Conservation (phyloP, 257 asterid genomes). For the Capsicum chinense region DNA sequence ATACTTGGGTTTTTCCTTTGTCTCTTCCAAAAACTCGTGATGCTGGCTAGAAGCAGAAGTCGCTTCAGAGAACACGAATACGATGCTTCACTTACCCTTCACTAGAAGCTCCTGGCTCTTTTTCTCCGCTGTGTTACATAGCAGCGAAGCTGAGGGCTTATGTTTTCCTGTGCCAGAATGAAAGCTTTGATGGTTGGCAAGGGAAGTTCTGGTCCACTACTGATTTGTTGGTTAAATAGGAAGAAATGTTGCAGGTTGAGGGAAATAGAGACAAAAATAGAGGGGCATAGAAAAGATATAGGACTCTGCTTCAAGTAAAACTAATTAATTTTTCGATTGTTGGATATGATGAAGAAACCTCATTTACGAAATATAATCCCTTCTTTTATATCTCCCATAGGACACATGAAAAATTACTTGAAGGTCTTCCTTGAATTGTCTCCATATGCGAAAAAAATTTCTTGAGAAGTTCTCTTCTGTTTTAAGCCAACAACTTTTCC, state of each 20-base stretch:
- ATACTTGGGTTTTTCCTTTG: neutral
- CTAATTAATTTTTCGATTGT: neutral
- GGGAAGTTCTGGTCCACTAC: neutral
- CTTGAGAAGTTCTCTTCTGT: neutral
- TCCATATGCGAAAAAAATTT: neutral
- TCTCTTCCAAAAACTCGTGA: neutral
- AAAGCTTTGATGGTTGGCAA: neutral
- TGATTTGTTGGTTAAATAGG: neutral
- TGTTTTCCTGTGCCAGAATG: neutral
- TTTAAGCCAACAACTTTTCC: neutral
- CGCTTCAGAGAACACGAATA: neutral
- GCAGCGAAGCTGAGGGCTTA: neutral
- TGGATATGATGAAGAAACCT: neutral
- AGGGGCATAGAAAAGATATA: slow-evolving; percentile 3
- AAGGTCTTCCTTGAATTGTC: too few relatives aligned
- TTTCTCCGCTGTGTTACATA: neutral
- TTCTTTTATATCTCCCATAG: neutral
- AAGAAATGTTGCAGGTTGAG: neutral
- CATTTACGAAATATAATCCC: neutral
- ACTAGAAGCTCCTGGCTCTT: neutral
- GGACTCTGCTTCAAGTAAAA: neutral
- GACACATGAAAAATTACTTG: too few relatives aligned
- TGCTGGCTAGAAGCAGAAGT: neutral
- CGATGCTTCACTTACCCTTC: neutral
- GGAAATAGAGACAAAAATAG: neutral